Conservation (phyloP, 2,329 filamentous ascomycete genomes). For the Geoglossum cookeanum region DNA sequence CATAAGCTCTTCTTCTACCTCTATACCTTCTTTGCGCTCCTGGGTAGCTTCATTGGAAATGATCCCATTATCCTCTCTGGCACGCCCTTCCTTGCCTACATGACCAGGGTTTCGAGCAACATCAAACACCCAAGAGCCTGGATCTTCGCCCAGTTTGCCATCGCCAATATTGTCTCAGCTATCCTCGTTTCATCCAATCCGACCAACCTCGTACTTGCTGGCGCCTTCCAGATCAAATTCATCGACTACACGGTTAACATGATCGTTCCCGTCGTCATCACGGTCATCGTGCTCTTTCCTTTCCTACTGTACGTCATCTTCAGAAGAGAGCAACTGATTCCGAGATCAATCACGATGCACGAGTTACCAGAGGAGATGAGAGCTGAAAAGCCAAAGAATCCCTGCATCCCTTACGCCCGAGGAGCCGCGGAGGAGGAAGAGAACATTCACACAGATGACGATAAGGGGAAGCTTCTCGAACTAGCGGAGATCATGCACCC, state of each 20-base stretch:
- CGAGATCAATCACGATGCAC: slow-evolving; percentile 46
- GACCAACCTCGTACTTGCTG: slow-evolving; percentile 55
- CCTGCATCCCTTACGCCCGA: slow-evolving; percentile 48
- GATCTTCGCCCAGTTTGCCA: slow-evolving; percentile 53
- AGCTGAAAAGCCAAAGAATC: slow-evolving; percentile 42
- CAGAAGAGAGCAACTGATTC: slow-evolving; percentile 42
- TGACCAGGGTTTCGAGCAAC: slow-evolving; percentile 56
- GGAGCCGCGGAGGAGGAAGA: slow-evolving; percentile 35
- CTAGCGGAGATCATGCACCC: slow-evolving; percentile 61
- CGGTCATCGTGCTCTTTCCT: slow-evolving; percentile 47
- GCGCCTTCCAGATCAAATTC: slow-evolving; percentile 53
- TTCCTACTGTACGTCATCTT: slow-evolving; percentile 54
- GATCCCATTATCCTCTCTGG: slow-evolving; percentile 58
- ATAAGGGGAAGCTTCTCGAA: slow-evolving; percentile 35
- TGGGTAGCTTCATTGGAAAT: slow-evolving; percentile 53
- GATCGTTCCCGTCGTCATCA: slow-evolving; percentile 52
- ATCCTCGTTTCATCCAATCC: slow-evolving; percentile 63
- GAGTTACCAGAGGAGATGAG: slow-evolving; percentile 40
- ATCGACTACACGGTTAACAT: slow-evolving; percentile 60
- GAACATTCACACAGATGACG: slow-evolving; percentile 24
- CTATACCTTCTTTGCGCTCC: slow-evolving; percentile 49
- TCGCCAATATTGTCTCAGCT: slow-evolving; percentile 56
- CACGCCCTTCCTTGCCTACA: slow-evolving; percentile 56
- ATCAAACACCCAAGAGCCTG: slow-evolving; percentile 52
- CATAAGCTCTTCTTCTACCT: slow-evolving; percentile 53